Evolutionary conservation across 2,329 filamentous ascomycete genomes (phyloP).

Genomic region (Microthyrium microscopicum): DNA sequence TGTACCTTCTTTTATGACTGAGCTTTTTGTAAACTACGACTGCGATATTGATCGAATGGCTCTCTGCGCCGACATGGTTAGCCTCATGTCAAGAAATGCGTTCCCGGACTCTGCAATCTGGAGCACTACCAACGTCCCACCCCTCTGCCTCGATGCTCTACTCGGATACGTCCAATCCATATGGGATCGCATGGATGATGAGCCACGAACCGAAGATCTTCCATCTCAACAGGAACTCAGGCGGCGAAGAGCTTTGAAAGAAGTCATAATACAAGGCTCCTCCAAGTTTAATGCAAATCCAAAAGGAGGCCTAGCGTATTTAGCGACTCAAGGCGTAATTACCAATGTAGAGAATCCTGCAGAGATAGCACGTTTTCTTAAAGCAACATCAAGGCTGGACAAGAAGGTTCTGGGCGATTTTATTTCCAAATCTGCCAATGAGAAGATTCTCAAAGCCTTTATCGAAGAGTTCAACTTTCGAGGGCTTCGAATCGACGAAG

Average conservation of each 20-base stretch:
- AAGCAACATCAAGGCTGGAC: conserved; percentile 71
- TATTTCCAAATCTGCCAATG: conserved; percentile 79
- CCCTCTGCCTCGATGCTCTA: conserved; percentile 80
- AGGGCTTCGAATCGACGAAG: conserved; percentile 77
- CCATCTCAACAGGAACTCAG: conserved; percentile 49
- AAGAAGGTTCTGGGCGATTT: conserved; percentile 88
- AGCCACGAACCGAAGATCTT: conserved; percentile 45
- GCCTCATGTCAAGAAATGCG: conserved; percentile 79
- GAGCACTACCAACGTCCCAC: conserved; percentile 97
- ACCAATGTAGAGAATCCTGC: conserved; percentile 53
- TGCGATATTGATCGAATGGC: conserved; percentile 85
- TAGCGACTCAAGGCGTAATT: conserved; percentile 76
- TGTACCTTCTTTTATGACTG: conserved; percentile 87
- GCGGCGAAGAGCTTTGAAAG: conserved; percentile 64
- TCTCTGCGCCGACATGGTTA: conserved; percentile 89
- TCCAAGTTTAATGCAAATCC: conserved; percentile 92
- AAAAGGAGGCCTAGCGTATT: conserved; percentile 71
- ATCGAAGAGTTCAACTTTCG: conserved; percentile 77
- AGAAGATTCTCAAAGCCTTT: conserved; percentile 68
- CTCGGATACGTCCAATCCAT: conserved; percentile 85
- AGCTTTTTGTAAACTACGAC: conserved; percentile 96
- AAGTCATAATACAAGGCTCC: conserved; percentile 72
- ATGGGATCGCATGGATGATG: conserved; percentile 65
- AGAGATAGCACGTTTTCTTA: conserved; percentile 74
- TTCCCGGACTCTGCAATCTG: conserved; percentile 94